phyloP scores from a whole-genome alignment of 805 yeast species.

The Pichia phayaonensis region DNA sequence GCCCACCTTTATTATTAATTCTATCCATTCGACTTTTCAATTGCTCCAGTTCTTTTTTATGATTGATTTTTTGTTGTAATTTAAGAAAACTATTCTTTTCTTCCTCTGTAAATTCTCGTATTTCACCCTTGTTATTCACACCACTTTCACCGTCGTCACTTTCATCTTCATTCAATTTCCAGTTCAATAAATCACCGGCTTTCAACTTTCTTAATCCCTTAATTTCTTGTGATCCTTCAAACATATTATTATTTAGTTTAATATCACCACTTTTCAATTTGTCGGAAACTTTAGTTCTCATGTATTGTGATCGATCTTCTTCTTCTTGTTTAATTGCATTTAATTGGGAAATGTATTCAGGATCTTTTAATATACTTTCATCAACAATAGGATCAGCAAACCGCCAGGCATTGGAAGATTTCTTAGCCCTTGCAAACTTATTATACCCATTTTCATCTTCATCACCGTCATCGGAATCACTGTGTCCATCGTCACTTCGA shows the following conservation, averaged over 20 bases:
- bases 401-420: slow-evolving; percentile 24
- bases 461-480: neutral
- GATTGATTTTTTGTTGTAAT: slow-evolving; percentile 12
- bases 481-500: slow-evolving; percentile 2
- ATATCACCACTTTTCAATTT: slow-evolving; percentile 11
- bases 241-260: neutral
- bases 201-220: slow-evolving; percentile 6
- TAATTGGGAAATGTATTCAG: slow-evolving; percentile 14
- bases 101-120: slow-evolving; percentile 12
- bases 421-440: slow-evolving; percentile 4
- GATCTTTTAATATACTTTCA: slow-evolving; percentile 15
- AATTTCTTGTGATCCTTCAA: neutral
- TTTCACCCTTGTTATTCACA: slow-evolving; percentile 1
- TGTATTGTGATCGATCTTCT: neutral
- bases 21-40: slow-evolving; percentile 3
- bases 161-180: slow-evolving; percentile 2
- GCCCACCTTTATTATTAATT: neutral
- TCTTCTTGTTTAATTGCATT: slow-evolving; percentile 4
- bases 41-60: slow-evolving; percentile 11
- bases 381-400: slow-evolving; percentile 17
- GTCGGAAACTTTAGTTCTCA: slow-evolving; percentile 1
- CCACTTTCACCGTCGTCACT: neutral
- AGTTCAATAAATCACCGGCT: slow-evolving; percentile 6
- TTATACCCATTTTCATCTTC: slow-evolving; percentile 3
- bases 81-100: slow-evolving; percentile 11